Base-by-base conservation (phyloP, 441 rosid genomes). In the Omphalea diandra region DNA sequence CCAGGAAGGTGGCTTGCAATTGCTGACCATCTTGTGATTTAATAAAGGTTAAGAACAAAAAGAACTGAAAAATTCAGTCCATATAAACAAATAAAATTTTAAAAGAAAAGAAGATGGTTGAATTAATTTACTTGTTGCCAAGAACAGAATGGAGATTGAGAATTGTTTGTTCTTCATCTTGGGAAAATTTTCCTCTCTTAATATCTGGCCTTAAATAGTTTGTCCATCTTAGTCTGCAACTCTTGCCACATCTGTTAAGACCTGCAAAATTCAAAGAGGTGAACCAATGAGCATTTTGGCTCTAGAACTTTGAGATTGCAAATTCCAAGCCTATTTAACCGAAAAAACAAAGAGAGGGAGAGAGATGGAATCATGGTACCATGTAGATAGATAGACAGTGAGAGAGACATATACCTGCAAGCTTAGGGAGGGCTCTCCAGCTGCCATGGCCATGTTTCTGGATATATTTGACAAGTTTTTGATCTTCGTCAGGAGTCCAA, bases 361-460 rank as follows among this genome's bases (percentile, higher is more conserved):
- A n/a, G 43, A 47, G 24, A 53, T 62, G 31, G 36, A 17, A 14
- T 32, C 40, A 55, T 5, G 14, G 32, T 6, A 24, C n/a, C n/a
- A n/a, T n/a, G n/a, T n/a, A n/a, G n/a, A n/a, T 20, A 15, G 10
- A 10, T 3, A 7, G 7, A 24, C 3, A 52, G 36, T 57, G 14
- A 54, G 17, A 33, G 4, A 65, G 1, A 38, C 0, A 50, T 1
- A 12, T 44, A 85, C 87, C 85, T 71, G 98, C 86, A 67, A 90
- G 90, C 76, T 87, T 90, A 15, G 98, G 98, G 38, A 90, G 94
- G 65, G 97, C 92, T 82, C 96, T 85, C 98, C 98, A 93, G 79
- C 98, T 93, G 56, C 94, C 91, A 82, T 88, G 98, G 78, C 98
- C 98, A 68, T 93, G 85, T 67, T 80, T 79, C 47, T 87, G 79